Conservation (phyloP, 148 eudicot species). For the Rhododendron griersonianum region DNA sequence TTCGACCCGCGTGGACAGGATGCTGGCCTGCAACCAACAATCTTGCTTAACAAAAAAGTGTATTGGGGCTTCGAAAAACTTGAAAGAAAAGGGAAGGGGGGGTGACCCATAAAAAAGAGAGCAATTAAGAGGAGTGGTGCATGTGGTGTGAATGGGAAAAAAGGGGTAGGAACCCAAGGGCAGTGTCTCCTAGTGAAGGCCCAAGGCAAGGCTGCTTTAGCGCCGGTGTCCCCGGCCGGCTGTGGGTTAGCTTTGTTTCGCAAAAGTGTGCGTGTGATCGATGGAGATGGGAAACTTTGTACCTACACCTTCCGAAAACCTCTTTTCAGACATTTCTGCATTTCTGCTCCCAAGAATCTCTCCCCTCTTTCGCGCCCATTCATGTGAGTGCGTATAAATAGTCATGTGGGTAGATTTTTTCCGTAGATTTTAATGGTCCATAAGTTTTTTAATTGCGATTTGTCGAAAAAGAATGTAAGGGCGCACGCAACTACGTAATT, state of each 20-base stretch:
- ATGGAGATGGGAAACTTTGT: background rate
- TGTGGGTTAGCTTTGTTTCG: conserved; percentile 18
- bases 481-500: background rate
- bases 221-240: conserved; percentile 92
- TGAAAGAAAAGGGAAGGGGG: background rate
- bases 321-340: background rate
- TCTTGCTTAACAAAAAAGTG: background rate
- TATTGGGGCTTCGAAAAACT: conserved; percentile 14
- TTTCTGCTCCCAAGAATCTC: background rate
- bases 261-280: background rate
- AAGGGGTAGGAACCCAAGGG: conserved; percentile 40
- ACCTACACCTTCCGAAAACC: background rate
- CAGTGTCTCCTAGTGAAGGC: conserved; percentile 45
- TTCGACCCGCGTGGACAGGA: no score
- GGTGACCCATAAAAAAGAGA: background rate
- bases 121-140: background rate
- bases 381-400: background rate
- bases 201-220: conserved; percentile 51
- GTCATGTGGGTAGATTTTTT: background rate
- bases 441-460: background rate
- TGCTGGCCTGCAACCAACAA: no score
- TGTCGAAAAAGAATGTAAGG: background rate
- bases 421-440: background rate
- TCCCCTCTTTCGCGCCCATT: background rate
- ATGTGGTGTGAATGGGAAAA: background rate